Percentiles rank a stretch among this genome's conserved stretches.
Conservation (phyloP, 495 filamentous ascomycete genomes). For the Podospora bellae-mahoneyi region DNA sequence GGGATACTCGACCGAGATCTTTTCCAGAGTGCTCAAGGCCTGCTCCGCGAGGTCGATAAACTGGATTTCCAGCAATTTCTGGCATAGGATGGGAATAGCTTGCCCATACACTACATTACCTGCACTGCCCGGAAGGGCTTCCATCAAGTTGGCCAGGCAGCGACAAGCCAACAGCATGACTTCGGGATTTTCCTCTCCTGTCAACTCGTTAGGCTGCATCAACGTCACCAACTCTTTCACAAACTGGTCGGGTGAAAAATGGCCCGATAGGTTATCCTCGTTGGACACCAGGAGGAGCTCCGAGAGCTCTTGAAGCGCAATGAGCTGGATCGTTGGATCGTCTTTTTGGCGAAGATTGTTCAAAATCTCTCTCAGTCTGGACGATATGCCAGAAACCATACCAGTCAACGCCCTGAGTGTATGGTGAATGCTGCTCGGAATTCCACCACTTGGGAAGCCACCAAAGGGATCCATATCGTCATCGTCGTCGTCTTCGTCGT, state of each 20-base stretch:
- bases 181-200: constrained; percentile 88
- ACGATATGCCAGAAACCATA: constrained; percentile 81
- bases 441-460: constrained; percentile 64
- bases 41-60: constrained; percentile 98
- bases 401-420: constrained; percentile 84
- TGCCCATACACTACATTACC: constrained; percentile 95
- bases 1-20: constrained; percentile 96
- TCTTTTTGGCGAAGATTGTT: constrained; percentile 81
- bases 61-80: constrained; percentile 89
- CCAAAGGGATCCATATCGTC: constrained; percentile 69
- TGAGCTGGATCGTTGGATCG: constrained; percentile 82
- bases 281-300: constrained; percentile 91
- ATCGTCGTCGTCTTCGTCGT: constrained; percentile 51
- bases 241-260: constrained; percentile 91
- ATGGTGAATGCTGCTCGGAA: constrained; percentile 59
- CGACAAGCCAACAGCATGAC: constrained; percentile 97
- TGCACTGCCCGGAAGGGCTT: constrained; percentile 86
- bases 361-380: constrained; percentile 78
- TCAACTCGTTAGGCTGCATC: constrained; percentile 84
- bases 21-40: constrained; percentile 91
- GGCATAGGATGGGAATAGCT: constrained; percentile 88
- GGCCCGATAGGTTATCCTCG: constrained; percentile 92
- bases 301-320: constrained; percentile 89
- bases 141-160: constrained; percentile 96
- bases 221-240: constrained; percentile 90